Base-by-base conservation (phyloP, 2,329 filamentous ascomycete species). In the Sarocladium brachiariae region DNA sequence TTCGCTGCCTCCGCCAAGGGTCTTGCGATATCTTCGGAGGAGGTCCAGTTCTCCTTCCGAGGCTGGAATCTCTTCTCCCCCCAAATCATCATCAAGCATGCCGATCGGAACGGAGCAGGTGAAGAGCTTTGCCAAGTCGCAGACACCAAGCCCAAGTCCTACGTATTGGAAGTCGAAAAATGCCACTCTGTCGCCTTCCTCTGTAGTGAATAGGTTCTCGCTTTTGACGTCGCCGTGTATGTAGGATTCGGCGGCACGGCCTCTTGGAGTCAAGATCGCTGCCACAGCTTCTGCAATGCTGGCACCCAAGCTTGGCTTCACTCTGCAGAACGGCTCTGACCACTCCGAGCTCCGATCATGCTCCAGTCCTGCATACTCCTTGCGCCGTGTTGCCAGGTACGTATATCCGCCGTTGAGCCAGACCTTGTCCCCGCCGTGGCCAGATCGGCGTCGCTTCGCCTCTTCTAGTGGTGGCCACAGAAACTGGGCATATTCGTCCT, bases 161-260 rank as follows among this genome's bases (percentile, higher is more conserved):
- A 78, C 74, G 56, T 87, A 87, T 56, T 87, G 83, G 51, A 87
- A 87, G 59, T 87, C 84, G 57, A 81, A 86, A 55, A 87, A 83
- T 0, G 79, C 81, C 2, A 82, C 80, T 3, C 66, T 53, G 2
- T 75, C 63, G 1, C 77, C 80, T 0, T 61, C 55, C 0, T 58
- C 52, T 0, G 68, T 80, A 0, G 78, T 79, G 58, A 85, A 85
- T 6, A 86, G 70, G 52, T 87, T 87, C 56, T 86, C 82, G 0
- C 78, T 83, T 61, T 87, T 87, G 49, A 86, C 81, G 51, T 87
- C 83, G 7, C 83, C 83, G 57, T 87, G 83, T 7, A 87, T 78
- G 14, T 80, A 71, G 0, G 81, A 82, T 55, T 84, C 72, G 1
- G 71, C 68, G 0, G 65, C 51, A 13, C 71, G 61, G 7, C 70